Evolutionary conservation across 768 basidiomycete genomes (phyloP), one percentile per base, ranked within the genome.

Genomic region (Hydnum rufescens): DNA sequence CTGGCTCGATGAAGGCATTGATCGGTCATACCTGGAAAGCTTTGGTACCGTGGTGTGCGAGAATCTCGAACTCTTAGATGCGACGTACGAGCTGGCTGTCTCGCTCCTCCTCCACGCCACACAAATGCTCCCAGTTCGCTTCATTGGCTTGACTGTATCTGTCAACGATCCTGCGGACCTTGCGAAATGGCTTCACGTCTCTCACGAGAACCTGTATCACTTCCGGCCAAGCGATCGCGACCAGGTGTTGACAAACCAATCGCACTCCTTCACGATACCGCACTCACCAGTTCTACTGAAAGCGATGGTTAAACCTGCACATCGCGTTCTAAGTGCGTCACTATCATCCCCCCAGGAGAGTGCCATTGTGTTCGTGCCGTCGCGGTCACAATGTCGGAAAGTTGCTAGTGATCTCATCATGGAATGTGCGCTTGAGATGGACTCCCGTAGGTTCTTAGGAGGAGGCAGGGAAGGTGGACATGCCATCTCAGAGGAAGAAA

Each of bases 261-360:
- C 77, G 8, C 78, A 83, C 52, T 74, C 86, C 0, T 96, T 93
- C 66, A 80, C 78, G 18, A 82, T 89, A 43, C 76, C 88, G 0
- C 78, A 89, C 59, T 95, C 92, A 3, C 73, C 82, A 0, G 78
- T 86, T 0, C 70, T 97, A 19, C 80, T 89, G 66, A 92, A 90
- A 60, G 75, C 80, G 2, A 95, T 97, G 81, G 76, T 83, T 46
- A 92, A 88, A 62, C 89, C 93, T 2, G 78, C 81, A 1, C 85
- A 92, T 64, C 66, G 76, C 5, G 78, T 78, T n/a, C 77, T 95
- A 54, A 73, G 66, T 53, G 61, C 66, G 13, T 67, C 67, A 2
- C n/a, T n/a, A n/a, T 62, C 68, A 1, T 60, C 63, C 3, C 52
- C 60, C 8, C 68, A 65, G 4, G 72, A 73, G 53, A 68, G 73